phyloP scores from a whole-genome alignment of 257 asterid species.

The Solanum gandarillasii region DNA sequence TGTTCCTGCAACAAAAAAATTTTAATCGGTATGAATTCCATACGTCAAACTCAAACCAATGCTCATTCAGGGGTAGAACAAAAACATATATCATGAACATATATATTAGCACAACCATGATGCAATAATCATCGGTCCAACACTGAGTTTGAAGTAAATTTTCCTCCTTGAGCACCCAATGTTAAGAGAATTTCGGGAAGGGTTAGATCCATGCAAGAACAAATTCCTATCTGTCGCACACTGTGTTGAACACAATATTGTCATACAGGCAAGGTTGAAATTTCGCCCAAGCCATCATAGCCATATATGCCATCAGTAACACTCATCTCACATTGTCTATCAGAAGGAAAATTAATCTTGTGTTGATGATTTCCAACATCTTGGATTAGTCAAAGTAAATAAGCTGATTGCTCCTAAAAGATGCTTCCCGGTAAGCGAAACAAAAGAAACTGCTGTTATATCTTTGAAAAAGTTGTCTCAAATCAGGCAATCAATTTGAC shows the following conservation, averaged over 20 bases:
- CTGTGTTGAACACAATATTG: background rate
- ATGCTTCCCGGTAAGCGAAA: background rate
- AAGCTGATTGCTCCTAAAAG: background rate
- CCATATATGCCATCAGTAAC: background rate
- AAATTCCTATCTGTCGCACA: background rate
- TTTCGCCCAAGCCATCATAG: background rate
- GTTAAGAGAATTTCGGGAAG: background rate
- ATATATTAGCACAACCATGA: background rate
- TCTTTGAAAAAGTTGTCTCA: background rate
- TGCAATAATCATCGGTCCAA: background rate
- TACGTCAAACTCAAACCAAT: background rate
- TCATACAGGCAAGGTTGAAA: background rate
- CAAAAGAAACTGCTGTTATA: background rate
- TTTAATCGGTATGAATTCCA: too few relatives aligned
- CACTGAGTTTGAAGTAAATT: background rate
- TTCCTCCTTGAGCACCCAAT: background rate
- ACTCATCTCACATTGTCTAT: background rate
- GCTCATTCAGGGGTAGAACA: background rate
- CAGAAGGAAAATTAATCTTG: background rate
- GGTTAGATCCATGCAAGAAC: background rate
- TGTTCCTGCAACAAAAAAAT: too few relatives aligned
- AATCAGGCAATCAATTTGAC: background rate
- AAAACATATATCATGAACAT: background rate
- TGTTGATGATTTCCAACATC: background rate
- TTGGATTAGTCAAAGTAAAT: background rate